These are phyloP conservation scores for Carex littledalei DNA, from an alignment of 176 grass and related monocot genomes.

Conservation along the genomic window DNA sequence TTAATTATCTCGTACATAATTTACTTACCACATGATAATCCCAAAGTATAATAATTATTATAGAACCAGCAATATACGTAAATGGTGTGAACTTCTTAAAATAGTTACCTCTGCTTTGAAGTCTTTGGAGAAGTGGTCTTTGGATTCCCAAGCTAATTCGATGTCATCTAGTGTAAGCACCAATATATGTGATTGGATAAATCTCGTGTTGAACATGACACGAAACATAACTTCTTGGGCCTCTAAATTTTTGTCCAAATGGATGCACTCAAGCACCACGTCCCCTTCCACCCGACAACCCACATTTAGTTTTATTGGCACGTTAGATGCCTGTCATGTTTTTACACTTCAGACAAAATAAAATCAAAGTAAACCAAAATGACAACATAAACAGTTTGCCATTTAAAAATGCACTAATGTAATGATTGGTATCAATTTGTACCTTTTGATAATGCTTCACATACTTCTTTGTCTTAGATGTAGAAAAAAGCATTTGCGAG, in stretches of 20 bases:
- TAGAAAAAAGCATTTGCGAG: constrained; percentile 34
- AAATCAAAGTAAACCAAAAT: constrained; percentile 50
- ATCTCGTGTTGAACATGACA: constrained; percentile 89
- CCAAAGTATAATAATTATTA: neutral
- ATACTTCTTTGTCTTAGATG: constrained; percentile 63
- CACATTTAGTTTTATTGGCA: constrained; percentile 78
- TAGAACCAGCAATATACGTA: neutral
- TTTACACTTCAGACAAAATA: constrained; percentile 36
- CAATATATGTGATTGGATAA: constrained; percentile 88
- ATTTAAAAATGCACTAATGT: neutral
- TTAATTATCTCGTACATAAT: neutral
- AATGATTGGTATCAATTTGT: neutral
- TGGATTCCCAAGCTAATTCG: constrained; percentile 61
- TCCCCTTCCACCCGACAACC: constrained; percentile 85
- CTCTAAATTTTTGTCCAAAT: constrained; percentile 49
- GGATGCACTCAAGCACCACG: constrained; percentile 78
- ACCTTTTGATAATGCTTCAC: constrained; percentile 76
- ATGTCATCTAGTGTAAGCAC: constrained; percentile 67
- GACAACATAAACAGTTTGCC: constrained; percentile 7
- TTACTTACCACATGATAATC: neutral
- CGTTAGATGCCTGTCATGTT: constrained; percentile 61
- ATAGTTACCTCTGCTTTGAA: constrained; percentile 87
- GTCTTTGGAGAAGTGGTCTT: constrained; percentile 65
- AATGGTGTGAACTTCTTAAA: constrained; percentile 3
- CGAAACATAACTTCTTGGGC: constrained; percentile 73